These are phyloP conservation scores for Pulveroboletus sp. DNA, from an alignment of 768 basidiomycete species.

Conservation along the genomic window DNA sequence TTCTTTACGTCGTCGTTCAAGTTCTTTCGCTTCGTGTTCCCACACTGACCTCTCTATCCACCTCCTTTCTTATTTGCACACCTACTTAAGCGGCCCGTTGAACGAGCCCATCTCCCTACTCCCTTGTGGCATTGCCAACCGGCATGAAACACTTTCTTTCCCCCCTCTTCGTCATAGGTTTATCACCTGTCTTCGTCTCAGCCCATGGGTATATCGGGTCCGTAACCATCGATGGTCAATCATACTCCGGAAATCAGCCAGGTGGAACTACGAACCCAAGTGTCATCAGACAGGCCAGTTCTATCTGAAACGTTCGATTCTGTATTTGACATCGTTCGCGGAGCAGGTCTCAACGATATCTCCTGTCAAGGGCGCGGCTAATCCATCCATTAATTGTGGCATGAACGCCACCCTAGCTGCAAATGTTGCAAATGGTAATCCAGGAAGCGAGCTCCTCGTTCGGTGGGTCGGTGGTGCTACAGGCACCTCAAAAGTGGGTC, in stretches of 20 bases:
- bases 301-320: background rate
- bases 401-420: conserved; percentile 45
- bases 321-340: background rate
- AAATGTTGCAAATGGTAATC: conserved; percentile 50
- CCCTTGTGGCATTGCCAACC: background rate
- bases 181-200: conserved; percentile 20
- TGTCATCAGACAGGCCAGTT: conserved; percentile 40
- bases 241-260: conserved; percentile 29
- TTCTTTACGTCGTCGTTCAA: background rate
- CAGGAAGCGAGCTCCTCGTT: conserved; percentile 51
- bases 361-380: conserved; percentile 54
- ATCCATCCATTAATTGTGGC: conserved; percentile 59
- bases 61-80: conserved; percentile 3
- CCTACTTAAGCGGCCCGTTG: conserved; percentile 17
- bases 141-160: conserved; percentile 15
- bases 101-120: conserved; percentile 10
- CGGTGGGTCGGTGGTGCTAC: conserved; percentile 48
- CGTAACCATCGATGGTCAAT: conserved; percentile 27
- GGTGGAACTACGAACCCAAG: conserved; percentile 32
- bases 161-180: conserved; percentile 5
- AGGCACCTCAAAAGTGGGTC: conserved; percentile 31
- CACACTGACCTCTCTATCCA: background rate
- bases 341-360: conserved; percentile 32
- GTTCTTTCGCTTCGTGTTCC: background rate
- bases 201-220: conserved; percentile 31